Evolutionary conservation across 768 basidiomycete genomes (phyloP), one percentile per base, ranked within the genome.

Genomic region (Lactifluus rugatus): DNA sequence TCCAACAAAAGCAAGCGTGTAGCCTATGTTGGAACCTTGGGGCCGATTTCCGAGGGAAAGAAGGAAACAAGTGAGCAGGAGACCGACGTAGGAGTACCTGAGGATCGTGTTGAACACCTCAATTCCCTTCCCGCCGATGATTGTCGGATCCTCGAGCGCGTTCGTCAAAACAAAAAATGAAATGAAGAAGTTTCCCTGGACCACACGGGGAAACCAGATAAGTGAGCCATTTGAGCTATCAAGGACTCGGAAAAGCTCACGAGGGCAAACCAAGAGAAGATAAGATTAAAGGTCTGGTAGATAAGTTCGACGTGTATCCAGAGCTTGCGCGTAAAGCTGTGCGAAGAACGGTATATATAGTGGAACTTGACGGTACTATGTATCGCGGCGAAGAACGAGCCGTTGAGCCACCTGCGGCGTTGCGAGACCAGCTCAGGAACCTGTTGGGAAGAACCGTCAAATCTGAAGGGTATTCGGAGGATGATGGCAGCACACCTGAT

Each of bases 301-400:
- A 97, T 19, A 76, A 94, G 82, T 74, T 97, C 94, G 56, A 97
- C 77, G 62, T 97, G 95, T 39, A 98, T 87, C 89, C 90, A 95
- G 69, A 89, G 82, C 72, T 97, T 98, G 66, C 92, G 78, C 39
- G 85, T 31, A 68, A 93, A 80, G 0, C 79, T 72, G 69, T 95
- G 93, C 19, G 89, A 85, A 9, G 88, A 91, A 25, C 95, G 83
- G 70, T 98, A 98, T 41, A 99, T 81, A 68, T 97, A 97, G 63
- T 89, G 85, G 72, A 99, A 98, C 69, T 98, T 91, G 63, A 93
- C 78, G 4, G 84, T 88, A 57, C 87, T 85, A 73, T 98, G 93
- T 16, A 98, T 83, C 0, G 89, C 91, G 10, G 94, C 96, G 71
- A 99, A 99, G 83, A 99, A 98, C 3, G 92, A 94, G 14, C 95